Evolutionary conservation across 305 asterid species (phyloP).

Genomic region (Solanum aculeatissimum): DNA sequence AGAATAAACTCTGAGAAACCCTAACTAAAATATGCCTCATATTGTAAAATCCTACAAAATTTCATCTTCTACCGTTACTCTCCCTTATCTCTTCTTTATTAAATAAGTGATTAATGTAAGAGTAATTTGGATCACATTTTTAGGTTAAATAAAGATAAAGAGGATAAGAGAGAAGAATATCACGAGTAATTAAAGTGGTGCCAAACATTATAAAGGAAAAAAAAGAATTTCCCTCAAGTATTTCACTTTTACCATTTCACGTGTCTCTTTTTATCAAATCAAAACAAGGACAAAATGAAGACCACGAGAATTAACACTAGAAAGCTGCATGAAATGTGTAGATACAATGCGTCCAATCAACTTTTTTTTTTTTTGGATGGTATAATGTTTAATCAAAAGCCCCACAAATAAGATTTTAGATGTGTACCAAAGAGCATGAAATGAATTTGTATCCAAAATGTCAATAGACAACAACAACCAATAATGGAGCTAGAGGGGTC

Average conservation of each 20-base stretch:
- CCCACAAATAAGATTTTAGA: not conserved
- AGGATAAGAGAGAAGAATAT: not conserved
- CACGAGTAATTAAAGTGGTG: not conserved
- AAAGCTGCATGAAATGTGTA: not conserved
- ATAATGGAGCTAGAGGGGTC: constrained; percentile 1
- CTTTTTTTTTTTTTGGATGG: not conserved
- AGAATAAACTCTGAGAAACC: too few relatives aligned
- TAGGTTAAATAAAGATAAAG: not conserved
- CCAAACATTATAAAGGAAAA: not conserved
- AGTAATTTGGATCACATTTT: not conserved
- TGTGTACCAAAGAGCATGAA: not conserved
- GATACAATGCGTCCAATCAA: not conserved
- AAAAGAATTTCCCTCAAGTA: not conserved
- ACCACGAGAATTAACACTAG: not conserved
- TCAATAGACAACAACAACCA: not conserved
- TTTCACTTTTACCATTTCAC: not conserved
- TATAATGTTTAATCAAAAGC: not conserved
- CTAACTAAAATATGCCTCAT: too few relatives aligned
- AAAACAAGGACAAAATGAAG: not conserved
- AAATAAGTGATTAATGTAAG: not conserved
- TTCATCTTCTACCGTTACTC: too few relatives aligned
- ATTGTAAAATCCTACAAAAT: too few relatives aligned
- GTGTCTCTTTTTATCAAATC: not conserved
- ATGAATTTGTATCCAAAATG: not conserved
- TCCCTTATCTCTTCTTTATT: not conserved